phyloP scores from a whole-genome alignment of 768 basidiomycete genomes.

The Leucocoprinus leucothites region DNA sequence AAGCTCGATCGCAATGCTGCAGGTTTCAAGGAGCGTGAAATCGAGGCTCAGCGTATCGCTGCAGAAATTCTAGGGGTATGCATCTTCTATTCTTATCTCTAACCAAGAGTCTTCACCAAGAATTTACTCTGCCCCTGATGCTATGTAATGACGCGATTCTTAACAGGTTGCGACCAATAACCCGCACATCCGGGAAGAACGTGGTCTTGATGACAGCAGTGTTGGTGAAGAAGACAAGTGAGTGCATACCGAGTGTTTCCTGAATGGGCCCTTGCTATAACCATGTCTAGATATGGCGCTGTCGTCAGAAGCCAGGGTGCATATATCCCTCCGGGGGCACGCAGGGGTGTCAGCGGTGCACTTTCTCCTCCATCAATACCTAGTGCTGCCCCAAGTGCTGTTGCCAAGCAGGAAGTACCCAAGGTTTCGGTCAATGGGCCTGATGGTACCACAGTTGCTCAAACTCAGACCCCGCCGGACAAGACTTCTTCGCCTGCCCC shows the following conservation, averaged over 20 bases:
- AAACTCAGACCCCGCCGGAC: conserved; percentile 42
- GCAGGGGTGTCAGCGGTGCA: conserved; percentile 39
- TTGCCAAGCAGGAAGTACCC: conserved; percentile 49
- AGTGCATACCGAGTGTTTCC: conserved; percentile 21
- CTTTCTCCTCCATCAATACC: conserved; percentile 22
- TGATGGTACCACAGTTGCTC: conserved; percentile 55
- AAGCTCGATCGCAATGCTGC: conserved; percentile 80
- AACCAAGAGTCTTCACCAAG: no score
- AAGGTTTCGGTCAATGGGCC: conserved; percentile 76
- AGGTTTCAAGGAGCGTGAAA: conserved; percentile 87
- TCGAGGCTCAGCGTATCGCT: conserved; percentile 83
- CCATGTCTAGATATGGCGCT: conserved; percentile 75
- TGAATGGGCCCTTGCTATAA: conserved; percentile 19
- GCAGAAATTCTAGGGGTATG: conserved; percentile 87
- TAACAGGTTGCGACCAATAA: conserved; percentile 62
- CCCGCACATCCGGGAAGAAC: conserved; percentile 88
- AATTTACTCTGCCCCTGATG: conserved; percentile 8
- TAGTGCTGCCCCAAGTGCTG: conserved; percentile 18
- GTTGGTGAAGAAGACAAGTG: conserved; percentile 97
- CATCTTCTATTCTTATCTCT: conserved; percentile 13
- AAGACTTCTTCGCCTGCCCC: conserved; percentile 68
- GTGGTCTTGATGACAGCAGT: conserved; percentile 71
- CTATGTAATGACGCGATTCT: background rate
- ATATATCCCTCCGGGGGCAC: conserved; percentile 92
- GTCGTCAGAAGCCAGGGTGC: conserved; percentile 87